A percentile compares a stretch with the other conserved stretches of the same genome.
These are phyloP conservation scores for Crithidia brevicula DNA, from an alignment of 208 protist species.

Conservation along the genomic window DNA sequence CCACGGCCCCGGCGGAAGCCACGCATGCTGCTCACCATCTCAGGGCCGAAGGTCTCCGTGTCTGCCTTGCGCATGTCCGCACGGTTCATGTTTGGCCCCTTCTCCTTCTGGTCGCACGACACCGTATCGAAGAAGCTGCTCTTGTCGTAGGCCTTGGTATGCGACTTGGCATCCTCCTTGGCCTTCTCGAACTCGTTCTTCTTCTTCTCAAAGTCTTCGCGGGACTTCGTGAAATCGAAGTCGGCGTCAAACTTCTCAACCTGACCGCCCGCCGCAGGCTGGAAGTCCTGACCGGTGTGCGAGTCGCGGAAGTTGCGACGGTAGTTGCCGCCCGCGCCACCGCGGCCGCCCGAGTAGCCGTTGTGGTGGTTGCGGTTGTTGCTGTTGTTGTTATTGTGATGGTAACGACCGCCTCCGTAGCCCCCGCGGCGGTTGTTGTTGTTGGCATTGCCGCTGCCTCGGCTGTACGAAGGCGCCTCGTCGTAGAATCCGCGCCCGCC, in stretches of 20 bases:
- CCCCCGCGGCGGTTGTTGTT: constrained; percentile 41
- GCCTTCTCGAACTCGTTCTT: constrained; percentile 90
- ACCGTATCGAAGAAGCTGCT: constrained; percentile 90
- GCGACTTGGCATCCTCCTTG: constrained; percentile 77
- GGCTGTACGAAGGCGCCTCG: constrained; percentile 22
- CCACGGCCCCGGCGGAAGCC: constrained; percentile 69
- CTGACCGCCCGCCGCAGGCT: constrained; percentile 47
- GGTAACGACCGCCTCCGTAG: constrained; percentile 31
- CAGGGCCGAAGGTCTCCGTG: constrained; percentile 83
- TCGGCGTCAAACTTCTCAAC: constrained; percentile 90
- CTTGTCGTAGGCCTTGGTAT: constrained; percentile 84
- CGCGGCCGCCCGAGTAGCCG: constrained; percentile 42
- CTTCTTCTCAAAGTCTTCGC: constrained; percentile 92
- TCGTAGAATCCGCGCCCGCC: constrained; percentile 38
- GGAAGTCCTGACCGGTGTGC: constrained; percentile 91
- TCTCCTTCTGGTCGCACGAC: constrained; percentile 80
- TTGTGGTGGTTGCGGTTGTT: constrained; percentile 38
- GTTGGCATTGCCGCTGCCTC: constrained; percentile 33
- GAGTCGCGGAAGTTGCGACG: constrained; percentile 52
- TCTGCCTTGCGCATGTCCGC: constrained; percentile 85
- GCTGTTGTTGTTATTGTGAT: constrained; percentile 24
- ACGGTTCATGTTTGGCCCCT: constrained; percentile 53
- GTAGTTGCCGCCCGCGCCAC: constrained; percentile 48
- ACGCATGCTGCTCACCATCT: constrained; percentile 87
- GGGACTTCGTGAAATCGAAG: constrained; percentile 88